A percentile compares a stretch with the other conserved stretches of the same genome.
Evolutionary conservation across 164 flowering plant species (phyloP).

Genomic region (Brasenia schreberi): DNA sequence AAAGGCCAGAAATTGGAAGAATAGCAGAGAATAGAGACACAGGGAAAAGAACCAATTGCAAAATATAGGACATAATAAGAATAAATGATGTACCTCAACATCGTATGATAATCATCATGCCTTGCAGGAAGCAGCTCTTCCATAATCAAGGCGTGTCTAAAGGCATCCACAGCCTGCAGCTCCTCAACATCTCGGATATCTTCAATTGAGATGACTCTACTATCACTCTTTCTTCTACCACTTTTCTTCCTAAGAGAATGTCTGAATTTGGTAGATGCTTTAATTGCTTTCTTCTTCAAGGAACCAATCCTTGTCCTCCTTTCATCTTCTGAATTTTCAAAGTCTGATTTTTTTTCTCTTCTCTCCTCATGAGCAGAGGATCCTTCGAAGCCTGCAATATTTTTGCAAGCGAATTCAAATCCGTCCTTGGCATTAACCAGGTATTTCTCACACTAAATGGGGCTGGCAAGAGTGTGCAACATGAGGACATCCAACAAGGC

Average conservation of each 20-base stretch:
- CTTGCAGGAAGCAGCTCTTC: slow-evolving; percentile 65
- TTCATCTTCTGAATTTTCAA: slow-evolving; percentile 88
- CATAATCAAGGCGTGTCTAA: slow-evolving; percentile 61
- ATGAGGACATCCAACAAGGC: neutral
- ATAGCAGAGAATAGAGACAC: neutral
- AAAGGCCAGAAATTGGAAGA: neutral
- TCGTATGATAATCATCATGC: slow-evolving; percentile 86
- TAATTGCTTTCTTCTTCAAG: slow-evolving; percentile 71
- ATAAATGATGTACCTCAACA: slow-evolving; percentile 46
- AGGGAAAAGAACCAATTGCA: neutral
- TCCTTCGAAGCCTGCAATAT: slow-evolving; percentile 42
- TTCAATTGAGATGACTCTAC: slow-evolving; percentile 67
- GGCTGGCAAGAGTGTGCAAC: too few relatives aligned
- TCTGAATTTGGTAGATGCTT: slow-evolving; percentile 71
- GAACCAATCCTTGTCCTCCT: slow-evolving; percentile 71
- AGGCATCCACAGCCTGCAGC: slow-evolving; percentile 71
- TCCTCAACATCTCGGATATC: slow-evolving; percentile 83
- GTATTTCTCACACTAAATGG: neutral
- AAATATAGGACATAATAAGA: neutral
- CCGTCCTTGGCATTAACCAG: too few relatives aligned
- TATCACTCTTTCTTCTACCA: slow-evolving; percentile 47
- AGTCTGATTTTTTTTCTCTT: slow-evolving; percentile 79
- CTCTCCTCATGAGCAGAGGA: slow-evolving; percentile 43
- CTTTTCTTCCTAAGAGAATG: slow-evolving; percentile 78
- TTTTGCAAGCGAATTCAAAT: neutral